Base-by-base conservation (phyloP, 2,329 filamentous ascomycete genomes). In the Balansia obtecta region DNA sequence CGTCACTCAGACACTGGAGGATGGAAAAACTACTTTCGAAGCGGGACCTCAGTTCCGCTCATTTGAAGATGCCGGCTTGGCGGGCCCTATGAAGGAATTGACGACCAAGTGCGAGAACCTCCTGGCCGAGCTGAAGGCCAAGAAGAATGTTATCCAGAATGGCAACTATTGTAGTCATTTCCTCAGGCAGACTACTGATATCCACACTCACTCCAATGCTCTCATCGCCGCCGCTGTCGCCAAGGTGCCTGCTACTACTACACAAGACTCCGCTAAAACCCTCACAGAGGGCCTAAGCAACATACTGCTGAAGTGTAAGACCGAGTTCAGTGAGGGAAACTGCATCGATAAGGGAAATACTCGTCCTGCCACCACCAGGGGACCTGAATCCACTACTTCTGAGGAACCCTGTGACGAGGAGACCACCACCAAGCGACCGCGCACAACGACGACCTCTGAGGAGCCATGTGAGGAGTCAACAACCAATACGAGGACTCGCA, bases 1-100 rank as follows among this genome's bases (percentile, higher is more conserved):
- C 7, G 34, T 51, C n/a, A 33, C 44, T 27, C 34, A 46, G 40
- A 49, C 52, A n/a, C 30, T 53, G 8, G 30, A 53, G 46, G 11
- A 16, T 12, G 49, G 45, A 38, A 48, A 30, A 38, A 15, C 5
- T 12, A 49, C 37, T 12, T 32, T 53, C 20, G 37, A 46, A 3
- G 41, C 49, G n/a, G 30, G 39, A 20, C 16, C n/a, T 2, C 13
- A 38, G 6, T 15, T 50, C 9, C 10, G n/a, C 1, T 20, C 46
- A 10, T 16, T 12, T 16, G 49, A 37, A 4, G 42, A 37, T 30
- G 10, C 30, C 27, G 39, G n/a, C 15, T 34, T 51, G 2, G 20
- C 22, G 12, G 27, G 16, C 30, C 10, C 43, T n/a, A n/a, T 51
- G 18, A 38, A 45, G 7, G 39, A 27, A 3, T 11, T 53, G 11